Evolutionary conservation across 2,329 filamentous ascomycete genomes (phyloP), one percentile per base, ranked within the genome.

Genomic region (Aspergillus flavus): DNA sequence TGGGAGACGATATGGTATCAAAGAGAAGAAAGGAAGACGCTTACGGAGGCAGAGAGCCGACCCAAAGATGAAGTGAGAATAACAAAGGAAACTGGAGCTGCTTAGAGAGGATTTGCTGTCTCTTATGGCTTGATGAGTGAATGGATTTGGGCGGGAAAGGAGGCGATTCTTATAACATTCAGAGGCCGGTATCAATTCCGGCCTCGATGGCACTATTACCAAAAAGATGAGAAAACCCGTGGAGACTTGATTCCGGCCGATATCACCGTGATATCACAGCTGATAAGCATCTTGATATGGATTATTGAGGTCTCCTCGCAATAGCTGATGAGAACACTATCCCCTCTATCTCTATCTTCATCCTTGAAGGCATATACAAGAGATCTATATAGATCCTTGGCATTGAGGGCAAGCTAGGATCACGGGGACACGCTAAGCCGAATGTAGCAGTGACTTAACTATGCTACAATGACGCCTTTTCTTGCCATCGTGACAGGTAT

Each of bases 171-270:
- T 80, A 80, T 80, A 80, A 79, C 72, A 66, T 67, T 71, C 66
- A 69, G 78, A 79, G 78, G 78, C 78, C 78, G 79, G 79, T 76
- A 79, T 78, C 72, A 76, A 79, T 80, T 77, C 78, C 78, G 78
- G 78, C 78, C 78, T 80, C 76, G 68, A 67, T 68, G 66, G 65
- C 70, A 68, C 68, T 70, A 79, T 77, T 77, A 78, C 76, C 71
- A 73, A 76, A 77, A 61, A 72, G 71, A 73, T 67, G 69, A 64
- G 48, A 62, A 68, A 63, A 69, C 61, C 66, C 68, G 71, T 72
- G 72, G 69, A 71, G 65, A 71, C 65, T 62, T 66, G 64, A 50
- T 61, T 50, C 48, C 34, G 58, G 53, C 50, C 55, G 63, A 45
- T 61, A 63, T 62, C 58, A 60, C 58, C 61, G 43, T 58, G 41